Base-by-base conservation (phyloP, 257 asterid genomes). In the Orobanche coerulescens region DNA sequence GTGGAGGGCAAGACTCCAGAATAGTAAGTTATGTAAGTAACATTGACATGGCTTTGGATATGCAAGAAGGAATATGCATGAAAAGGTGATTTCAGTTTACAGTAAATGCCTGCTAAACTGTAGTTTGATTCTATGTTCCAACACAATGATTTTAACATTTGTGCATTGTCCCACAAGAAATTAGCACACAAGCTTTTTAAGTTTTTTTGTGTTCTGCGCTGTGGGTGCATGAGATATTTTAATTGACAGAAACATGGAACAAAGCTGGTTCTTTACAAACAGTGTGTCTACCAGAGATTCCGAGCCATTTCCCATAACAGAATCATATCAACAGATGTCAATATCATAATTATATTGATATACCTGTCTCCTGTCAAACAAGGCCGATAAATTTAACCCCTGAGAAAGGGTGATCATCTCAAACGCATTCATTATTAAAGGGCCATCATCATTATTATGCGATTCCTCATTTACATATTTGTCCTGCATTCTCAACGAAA, bases 391-490 rank as follows among this genome's bases (percentile, higher is more conserved):
- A 77, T 93, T 86, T 73, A 93, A 74, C 64, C 98, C 98, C 74
- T 93, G 98, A 59, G 98, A 93, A 53, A 93, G 85, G 47, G 98
- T 86, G 53, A 93, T 93, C 97, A 93, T 86, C 82, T 88, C 97
- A 78, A 93, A 88, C 13, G 98, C 98, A 75, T 93, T 93, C 97
- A 93, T 88, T 56, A 81, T 62, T 71, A 86, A 75, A 42, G 98
- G 98, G 62, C 97, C 95, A 66, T 33, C 68, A 37, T 62, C 79
- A 53, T 58, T 67, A 8, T 58, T 71, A 50, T 48, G 77, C 34
- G 83, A 42, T 78, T 86, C 84, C 75, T 93, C 95, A 67, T 73
- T 84, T 58, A 93, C 97, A 77, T 64, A 89, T 65, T 76, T 66
- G 58, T 86, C 95, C 98, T 92, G 90, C 82, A 79, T 40, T 68